Percentiles rank a stretch among this genome's conserved stretches.
phyloP scores from a whole-genome alignment of 805 yeast genomes.

The Wickerhamomyces subpelliculosus region DNA sequence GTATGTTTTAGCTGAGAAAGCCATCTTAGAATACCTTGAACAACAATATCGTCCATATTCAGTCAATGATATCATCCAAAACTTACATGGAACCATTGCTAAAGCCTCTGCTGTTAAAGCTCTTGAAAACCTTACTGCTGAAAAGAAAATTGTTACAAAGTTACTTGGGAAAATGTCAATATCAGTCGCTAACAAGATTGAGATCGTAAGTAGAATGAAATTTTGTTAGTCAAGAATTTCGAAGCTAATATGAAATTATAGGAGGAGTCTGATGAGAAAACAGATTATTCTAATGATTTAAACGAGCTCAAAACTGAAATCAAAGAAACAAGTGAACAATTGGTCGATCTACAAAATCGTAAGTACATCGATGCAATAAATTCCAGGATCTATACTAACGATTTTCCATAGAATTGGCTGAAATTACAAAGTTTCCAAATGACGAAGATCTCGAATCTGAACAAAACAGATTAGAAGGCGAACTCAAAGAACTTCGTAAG shows the following conservation, averaged over 20 bases:
- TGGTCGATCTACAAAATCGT: slow-evolving; percentile 2
- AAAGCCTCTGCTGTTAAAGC: slow-evolving; percentile 29
- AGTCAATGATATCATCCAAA: slow-evolving; percentile 37
- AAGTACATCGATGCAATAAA: neutral
- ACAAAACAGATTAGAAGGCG: neutral
- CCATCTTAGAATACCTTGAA: slow-evolving; percentile 31
- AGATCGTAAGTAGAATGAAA: slow-evolving; percentile 8
- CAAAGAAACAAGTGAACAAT: neutral
- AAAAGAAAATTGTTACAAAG: slow-evolving; percentile 30
- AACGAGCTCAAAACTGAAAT: neutral
- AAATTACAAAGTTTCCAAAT: slow-evolving; percentile 9
- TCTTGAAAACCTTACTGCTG: slow-evolving; percentile 28
- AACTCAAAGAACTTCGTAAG: neutral
- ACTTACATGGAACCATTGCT: slow-evolving; percentile 33
- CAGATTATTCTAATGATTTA: neutral
- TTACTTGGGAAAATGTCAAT: slow-evolving; percentile 37
- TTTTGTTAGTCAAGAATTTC: too few relatives aligned
- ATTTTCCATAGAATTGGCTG: slow-evolving; percentile 3
- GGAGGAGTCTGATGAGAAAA: neutral
- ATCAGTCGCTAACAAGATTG: slow-evolving; percentile 34
- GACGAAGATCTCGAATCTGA: slow-evolving; percentile 5
- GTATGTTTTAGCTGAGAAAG: slow-evolving; percentile 22
- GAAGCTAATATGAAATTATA: too few relatives aligned
- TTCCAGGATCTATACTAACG: neutral
- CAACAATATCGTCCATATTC: slow-evolving; percentile 43